Percentiles rank a stretch among this genome's conserved stretches.
These are phyloP conservation scores for Hydnomerulius pinastri DNA, from an alignment of 768 basidiomycete species.

Conservation along the genomic window DNA sequence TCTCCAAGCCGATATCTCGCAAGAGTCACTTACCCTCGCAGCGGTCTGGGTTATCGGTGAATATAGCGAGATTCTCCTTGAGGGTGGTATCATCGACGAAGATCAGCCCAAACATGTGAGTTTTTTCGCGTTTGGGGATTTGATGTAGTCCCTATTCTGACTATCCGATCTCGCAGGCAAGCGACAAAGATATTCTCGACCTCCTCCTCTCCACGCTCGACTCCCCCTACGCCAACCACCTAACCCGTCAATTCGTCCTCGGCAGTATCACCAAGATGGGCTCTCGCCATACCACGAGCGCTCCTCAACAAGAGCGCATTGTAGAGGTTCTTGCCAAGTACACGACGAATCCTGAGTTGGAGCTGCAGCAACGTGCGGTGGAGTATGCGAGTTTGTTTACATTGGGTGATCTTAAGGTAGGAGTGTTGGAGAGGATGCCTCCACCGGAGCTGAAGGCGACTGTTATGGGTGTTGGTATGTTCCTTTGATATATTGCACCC, in stretches of 20 bases:
- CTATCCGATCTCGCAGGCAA: constrained; percentile 46
- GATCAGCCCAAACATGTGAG: constrained; percentile 71
- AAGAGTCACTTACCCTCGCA: constrained; percentile 91
- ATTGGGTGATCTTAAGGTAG: constrained; percentile 71
- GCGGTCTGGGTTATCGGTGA: constrained; percentile 97
- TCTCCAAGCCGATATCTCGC: constrained; percentile 88
- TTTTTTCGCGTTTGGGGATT: not conserved
- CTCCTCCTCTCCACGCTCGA: constrained; percentile 84
- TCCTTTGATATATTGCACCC: not conserved
- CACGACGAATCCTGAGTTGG: constrained; percentile 87
- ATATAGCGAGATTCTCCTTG: constrained; percentile 87
- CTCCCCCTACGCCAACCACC: constrained; percentile 92
- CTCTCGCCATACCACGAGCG: constrained; percentile 68
- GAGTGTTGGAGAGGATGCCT: constrained; percentile 98
- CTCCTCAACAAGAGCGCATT: constrained; percentile 76
- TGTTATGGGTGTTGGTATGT: constrained; percentile 86
- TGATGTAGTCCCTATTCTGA: too few relatives aligned
- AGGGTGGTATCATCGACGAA: constrained; percentile 80
- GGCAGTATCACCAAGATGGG: constrained; percentile 89
- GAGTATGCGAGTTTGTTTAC: constrained; percentile 89
- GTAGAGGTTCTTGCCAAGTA: constrained; percentile 76
- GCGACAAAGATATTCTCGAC: constrained; percentile 83
- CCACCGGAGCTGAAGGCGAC: constrained; percentile 97
- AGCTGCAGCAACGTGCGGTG: constrained; percentile 93
- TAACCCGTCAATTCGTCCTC: constrained; percentile 90